A percentile compares a stretch with the other conserved stretches of the same genome.
These are phyloP conservation scores for Grammothele lineata DNA, from an alignment of 768 basidiomycete genomes.

Conservation along the genomic window DNA sequence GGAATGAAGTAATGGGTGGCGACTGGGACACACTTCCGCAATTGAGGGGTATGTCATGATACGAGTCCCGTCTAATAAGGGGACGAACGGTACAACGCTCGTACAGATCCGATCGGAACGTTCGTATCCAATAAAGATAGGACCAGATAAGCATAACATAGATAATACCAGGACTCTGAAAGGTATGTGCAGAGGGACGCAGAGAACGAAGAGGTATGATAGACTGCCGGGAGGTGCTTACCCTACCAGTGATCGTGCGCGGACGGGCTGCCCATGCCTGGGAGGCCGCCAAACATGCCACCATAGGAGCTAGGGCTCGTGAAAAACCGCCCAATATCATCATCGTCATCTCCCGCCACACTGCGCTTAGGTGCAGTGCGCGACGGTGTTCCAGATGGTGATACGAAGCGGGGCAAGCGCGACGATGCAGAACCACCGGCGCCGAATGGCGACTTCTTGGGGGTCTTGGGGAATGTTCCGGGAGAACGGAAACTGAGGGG, in stretches of 20 bases:
- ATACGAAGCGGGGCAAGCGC: constrained; percentile 9
- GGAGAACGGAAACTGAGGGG: neutral
- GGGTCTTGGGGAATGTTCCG: constrained; percentile 1
- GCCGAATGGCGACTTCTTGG: constrained; percentile 39
- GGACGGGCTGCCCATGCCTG: neutral
- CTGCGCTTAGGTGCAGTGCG: constrained; percentile 58
- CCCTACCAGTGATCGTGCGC: neutral
- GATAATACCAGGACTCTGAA: too few relatives aligned
- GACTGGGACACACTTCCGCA: too few relatives aligned
- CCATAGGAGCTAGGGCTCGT: constrained; percentile 14
- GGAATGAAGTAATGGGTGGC: too few relatives aligned
- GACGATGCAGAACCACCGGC: constrained; percentile 34
- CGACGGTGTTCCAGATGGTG: constrained; percentile 30
- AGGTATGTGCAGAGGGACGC: too few relatives aligned
- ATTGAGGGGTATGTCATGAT: too few relatives aligned
- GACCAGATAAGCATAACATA: too few relatives aligned
- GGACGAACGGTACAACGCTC: too few relatives aligned
- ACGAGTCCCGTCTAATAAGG: too few relatives aligned
- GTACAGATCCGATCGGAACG: constrained; percentile 8
- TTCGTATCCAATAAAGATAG: constrained; percentile 10
- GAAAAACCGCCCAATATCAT: constrained; percentile 57
- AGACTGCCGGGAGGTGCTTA: too few relatives aligned
- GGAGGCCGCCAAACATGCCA: neutral
- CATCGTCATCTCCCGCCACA: constrained; percentile 59
- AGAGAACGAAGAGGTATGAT: too few relatives aligned